Base-by-base conservation (phyloP, 2,329 filamentous ascomycete genomes). In the Colletotrichum chlorophyti region DNA sequence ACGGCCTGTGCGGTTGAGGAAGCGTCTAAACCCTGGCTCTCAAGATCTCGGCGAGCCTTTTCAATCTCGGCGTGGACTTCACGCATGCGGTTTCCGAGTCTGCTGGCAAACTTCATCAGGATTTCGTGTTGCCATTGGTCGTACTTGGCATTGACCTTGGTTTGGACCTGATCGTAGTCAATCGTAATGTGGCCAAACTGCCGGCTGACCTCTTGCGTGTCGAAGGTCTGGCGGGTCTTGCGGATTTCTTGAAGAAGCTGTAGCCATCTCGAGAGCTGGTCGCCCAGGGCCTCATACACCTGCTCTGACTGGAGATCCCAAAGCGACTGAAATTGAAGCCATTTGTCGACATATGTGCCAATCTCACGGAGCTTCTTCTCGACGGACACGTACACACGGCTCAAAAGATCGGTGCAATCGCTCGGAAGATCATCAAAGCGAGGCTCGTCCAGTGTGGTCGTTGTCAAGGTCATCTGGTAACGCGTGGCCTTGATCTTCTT, bases 121-220 rank as follows among this genome's bases (percentile, higher is more conserved):
- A 99, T 96, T 65, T 99, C 95, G 67, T 97, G 92, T 73, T 99
- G 95, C 95, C 96, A 99, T 73, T 98, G 94, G 70, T 99, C 96
- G 71, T 99, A 99, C 73, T 98, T 99, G 67, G 93, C 92, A 68
- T 98, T 99, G 73, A 99, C 95, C 75, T 97, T 97, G 55, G 94
- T 92, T 74, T 99, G 96, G 0, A 99, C 95, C 74, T 99, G 96
- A 68, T 98, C 95, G 69, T 99, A 99, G 72, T 99, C 94, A 68
- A 99, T 93, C 4, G 90, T 92, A 51, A 98, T 87, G 73, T 96
- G 94, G 5, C 95, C 95, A 70, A 99, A 99, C 1, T 90, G 90
- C 34, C 91, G 90, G 73, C 90, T 95, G 64, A 96, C 91, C 71
- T 97, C 95, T 8, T 94, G 96, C 1, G 94, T 99, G 70, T 99